Evolutionary conservation across 108 stramenopile genomes (phyloP).

Genomic region (Cyclotella cryptica): DNA sequence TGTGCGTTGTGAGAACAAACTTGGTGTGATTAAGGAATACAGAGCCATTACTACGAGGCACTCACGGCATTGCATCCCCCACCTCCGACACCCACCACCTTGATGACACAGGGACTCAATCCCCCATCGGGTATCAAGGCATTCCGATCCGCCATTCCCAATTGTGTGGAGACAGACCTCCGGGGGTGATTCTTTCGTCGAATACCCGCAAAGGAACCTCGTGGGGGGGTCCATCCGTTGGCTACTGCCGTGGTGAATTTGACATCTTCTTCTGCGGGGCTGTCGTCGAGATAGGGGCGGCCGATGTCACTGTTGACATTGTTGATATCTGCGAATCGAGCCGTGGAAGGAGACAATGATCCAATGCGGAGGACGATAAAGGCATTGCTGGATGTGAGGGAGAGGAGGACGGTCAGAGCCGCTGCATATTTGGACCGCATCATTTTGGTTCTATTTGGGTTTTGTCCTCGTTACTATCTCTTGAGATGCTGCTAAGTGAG

Average conservation of each 20-base stretch:
- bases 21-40: too few relatives aligned
- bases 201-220: neutral
- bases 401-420: conserved; percentile 11
- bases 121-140: conserved; percentile 75
- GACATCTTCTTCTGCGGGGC: neutral
- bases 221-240: conserved; percentile 1
- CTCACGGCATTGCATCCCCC: conserved; percentile 62
- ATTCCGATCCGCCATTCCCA: conserved; percentile 10
- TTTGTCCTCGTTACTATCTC: neutral
- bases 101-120: conserved; percentile 73
- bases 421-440: conserved; percentile 34
- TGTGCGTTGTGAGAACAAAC: too few relatives aligned
- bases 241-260: conserved; percentile 9
- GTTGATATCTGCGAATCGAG: neutral
- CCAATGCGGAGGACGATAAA: neutral
- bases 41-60: too few relatives aligned
- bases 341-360: neutral
- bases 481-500: neutral
- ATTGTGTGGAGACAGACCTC: neutral
- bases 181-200: neutral
- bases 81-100: conserved; percentile 88
- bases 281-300: neutral
- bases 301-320: neutral
- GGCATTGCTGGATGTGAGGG: neutral
- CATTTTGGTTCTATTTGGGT: conserved; percentile 10